These are phyloP conservation scores for Phytophthora rubi DNA, from an alignment of 352 stramenopile species.

Conservation along the genomic window DNA sequence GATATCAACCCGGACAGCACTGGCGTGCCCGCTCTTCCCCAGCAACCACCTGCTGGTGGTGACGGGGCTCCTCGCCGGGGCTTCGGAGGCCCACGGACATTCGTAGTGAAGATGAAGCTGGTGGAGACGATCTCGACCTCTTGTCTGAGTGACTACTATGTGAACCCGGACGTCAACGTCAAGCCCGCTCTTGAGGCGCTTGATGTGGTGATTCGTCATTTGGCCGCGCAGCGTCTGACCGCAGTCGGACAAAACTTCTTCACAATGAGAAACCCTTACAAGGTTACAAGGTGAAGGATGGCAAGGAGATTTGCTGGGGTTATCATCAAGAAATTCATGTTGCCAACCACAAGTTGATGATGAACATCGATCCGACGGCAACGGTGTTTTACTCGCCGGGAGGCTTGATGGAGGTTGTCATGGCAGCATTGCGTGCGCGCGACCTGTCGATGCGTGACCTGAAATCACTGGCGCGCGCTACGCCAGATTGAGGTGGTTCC, in stretches of 20 bases:
- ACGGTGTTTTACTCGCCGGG: slow-evolving; percentile 70
- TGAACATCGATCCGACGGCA: slow-evolving; percentile 75
- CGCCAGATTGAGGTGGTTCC: slow-evolving; percentile 58
- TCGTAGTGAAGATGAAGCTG: slow-evolving; percentile 67
- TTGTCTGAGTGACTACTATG: slow-evolving; percentile 48
- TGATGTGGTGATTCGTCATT: slow-evolving; percentile 64
- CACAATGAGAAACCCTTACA: slow-evolving; percentile 61
- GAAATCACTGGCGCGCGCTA: slow-evolving; percentile 41
- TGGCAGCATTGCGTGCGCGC: slow-evolving; percentile 41
- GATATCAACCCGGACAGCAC: slow-evolving; percentile 49
- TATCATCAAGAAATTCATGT: slow-evolving; percentile 73
- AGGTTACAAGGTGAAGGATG: slow-evolving; percentile 51
- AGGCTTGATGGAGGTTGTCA: slow-evolving; percentile 50
- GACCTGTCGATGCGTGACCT: slow-evolving; percentile 45
- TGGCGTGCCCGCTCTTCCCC: slow-evolving; percentile 4
- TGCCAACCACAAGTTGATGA: slow-evolving; percentile 52
- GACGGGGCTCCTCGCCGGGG: slow-evolving; percentile 29
- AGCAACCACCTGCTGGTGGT: slow-evolving; percentile 6
- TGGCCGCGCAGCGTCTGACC: slow-evolving; percentile 58
- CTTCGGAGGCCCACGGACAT: slow-evolving; percentile 47
- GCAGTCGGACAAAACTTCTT: slow-evolving; percentile 75
- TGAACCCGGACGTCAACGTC: slow-evolving; percentile 55
- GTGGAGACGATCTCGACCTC: slow-evolving; percentile 59
- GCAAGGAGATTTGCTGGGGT: slow-evolving; percentile 70
- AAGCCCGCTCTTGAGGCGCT: slow-evolving; percentile 66